These are phyloP conservation scores for Fusarium sp. DNA, from an alignment of 2,329 filamentous ascomycete genomes.

Conservation along the genomic window DNA sequence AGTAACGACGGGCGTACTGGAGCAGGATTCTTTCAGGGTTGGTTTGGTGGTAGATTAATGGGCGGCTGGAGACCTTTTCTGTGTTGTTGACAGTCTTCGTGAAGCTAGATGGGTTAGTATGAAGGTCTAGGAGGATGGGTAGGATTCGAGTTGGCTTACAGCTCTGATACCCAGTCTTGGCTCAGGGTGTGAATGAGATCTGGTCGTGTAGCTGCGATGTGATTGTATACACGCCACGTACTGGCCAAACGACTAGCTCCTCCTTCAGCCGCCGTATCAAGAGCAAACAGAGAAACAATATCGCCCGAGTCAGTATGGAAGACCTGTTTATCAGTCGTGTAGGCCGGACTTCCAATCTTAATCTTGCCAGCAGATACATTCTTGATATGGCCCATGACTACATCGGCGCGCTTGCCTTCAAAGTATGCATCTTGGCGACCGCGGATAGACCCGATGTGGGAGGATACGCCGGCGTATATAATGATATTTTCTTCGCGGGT, in stretches of 20 bases:
- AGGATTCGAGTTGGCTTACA: no score
- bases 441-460: slow-evolving; percentile 66
- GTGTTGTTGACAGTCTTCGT: slow-evolving; percentile 7
- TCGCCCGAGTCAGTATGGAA: slow-evolving; percentile 72
- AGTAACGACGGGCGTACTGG: slow-evolving; percentile 33
- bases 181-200: slow-evolving; percentile 68
- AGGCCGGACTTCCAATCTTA: slow-evolving; percentile 65
- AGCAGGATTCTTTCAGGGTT: slow-evolving; percentile 7
- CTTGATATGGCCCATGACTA: slow-evolving; percentile 63
- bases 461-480: slow-evolving; percentile 69
- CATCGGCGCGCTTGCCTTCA: slow-evolving; percentile 60
- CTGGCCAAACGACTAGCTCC: slow-evolving; percentile 68
- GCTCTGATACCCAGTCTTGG: slow-evolving; percentile 57
- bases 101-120: slow-evolving; percentile 3
- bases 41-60: slow-evolving; percentile 21
- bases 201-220: slow-evolving; percentile 65
- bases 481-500: slow-evolving; percentile 67
- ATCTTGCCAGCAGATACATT: slow-evolving; percentile 59
- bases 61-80: slow-evolving; percentile 5
- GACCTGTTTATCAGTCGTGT: slow-evolving; percentile 68
- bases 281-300: slow-evolving; percentile 66
- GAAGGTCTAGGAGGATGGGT: no score
- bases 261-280: slow-evolving; percentile 62
- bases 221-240: slow-evolving; percentile 70
- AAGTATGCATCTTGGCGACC: slow-evolving; percentile 63